phyloP scores from a whole-genome alignment of 441 rosid genomes.

The Populus hybrid region DNA sequence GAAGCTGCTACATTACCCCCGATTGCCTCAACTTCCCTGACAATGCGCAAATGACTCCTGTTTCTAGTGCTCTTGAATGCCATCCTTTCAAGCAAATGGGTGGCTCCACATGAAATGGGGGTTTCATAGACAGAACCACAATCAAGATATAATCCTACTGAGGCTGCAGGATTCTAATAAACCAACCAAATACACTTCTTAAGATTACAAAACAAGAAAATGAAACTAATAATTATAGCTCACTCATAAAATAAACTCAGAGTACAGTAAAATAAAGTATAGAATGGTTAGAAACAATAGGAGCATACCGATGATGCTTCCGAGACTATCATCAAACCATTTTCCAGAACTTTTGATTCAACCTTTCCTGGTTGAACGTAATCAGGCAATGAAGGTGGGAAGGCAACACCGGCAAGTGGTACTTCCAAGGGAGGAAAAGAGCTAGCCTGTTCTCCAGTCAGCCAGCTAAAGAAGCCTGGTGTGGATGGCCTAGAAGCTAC shows the following conservation, averaged over 20 bases:
- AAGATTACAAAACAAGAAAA: slow-evolving; percentile 3
- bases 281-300: not conserved
- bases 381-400: slow-evolving; percentile 68
- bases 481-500: slow-evolving; percentile 54
- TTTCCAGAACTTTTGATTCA: slow-evolving; percentile 55
- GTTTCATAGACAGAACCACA: slow-evolving; percentile 88
- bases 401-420: slow-evolving; percentile 57
- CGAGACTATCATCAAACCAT: slow-evolving; percentile 75
- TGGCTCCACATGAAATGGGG: slow-evolving; percentile 67
- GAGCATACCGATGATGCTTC: slow-evolving; percentile 53
- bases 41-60: slow-evolving; percentile 72
- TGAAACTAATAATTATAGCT: not conserved
- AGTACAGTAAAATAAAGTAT: not conserved
- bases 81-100: slow-evolving; percentile 90
- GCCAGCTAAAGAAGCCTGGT: slow-evolving; percentile 65
- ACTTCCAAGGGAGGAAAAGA: slow-evolving; percentile 52
- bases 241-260: not conserved
- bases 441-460: slow-evolving; percentile 46
- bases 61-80: slow-evolving; percentile 82
- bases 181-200: slow-evolving; percentile 16
- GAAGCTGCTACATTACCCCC: slow-evolving; percentile 80
- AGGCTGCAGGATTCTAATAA: slow-evolving; percentile 72
- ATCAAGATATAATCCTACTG: slow-evolving; percentile 73
- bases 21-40: slow-evolving; percentile 91
- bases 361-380: slow-evolving; percentile 56